A percentile compares a stretch with the other conserved stretches of the same genome.
Evolutionary conservation across 108 stramenopile genomes (phyloP).

Genomic region (Stephanodiscus triporus): DNA sequence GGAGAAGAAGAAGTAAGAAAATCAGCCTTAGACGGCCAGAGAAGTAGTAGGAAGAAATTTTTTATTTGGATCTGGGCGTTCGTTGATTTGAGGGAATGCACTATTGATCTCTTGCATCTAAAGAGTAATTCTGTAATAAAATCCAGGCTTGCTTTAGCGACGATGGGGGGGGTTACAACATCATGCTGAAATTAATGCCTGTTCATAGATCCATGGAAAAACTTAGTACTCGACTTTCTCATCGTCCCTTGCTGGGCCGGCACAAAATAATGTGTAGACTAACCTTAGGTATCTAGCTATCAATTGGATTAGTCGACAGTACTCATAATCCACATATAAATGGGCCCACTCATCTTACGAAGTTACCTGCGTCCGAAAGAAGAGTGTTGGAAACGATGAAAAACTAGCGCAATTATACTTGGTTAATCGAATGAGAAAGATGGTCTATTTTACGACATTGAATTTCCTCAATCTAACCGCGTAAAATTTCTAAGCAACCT

Average conservation of each 20-base stretch:
- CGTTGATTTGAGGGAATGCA: neutral
- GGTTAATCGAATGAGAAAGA: neutral
- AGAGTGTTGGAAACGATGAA: neutral
- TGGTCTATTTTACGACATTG: neutral
- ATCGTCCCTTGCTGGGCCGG: no score
- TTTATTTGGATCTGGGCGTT: neutral
- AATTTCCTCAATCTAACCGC: neutral
- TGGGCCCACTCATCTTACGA: no score
- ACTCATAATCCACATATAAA: no score
- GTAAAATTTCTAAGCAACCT: no score
- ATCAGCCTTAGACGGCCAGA: neutral
- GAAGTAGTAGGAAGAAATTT: neutral
- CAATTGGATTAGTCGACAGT: no score
- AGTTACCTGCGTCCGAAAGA: no score
- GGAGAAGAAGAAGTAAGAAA: conserved; percentile 3
- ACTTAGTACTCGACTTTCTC: no score
- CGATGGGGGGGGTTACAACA: no score
- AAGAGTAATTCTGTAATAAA: neutral
- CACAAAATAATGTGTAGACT: no score
- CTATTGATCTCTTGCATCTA: neutral
- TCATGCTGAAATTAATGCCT: no score
- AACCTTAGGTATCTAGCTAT: no score
- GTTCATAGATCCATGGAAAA: no score
- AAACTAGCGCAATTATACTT: neutral
- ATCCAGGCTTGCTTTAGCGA: neutral